Percentiles rank a stretch among this genome's conserved stretches.
phyloP scores from a whole-genome alignment of 192 early-diverging fungal species.

The Chytriomyces confervae region DNA sequence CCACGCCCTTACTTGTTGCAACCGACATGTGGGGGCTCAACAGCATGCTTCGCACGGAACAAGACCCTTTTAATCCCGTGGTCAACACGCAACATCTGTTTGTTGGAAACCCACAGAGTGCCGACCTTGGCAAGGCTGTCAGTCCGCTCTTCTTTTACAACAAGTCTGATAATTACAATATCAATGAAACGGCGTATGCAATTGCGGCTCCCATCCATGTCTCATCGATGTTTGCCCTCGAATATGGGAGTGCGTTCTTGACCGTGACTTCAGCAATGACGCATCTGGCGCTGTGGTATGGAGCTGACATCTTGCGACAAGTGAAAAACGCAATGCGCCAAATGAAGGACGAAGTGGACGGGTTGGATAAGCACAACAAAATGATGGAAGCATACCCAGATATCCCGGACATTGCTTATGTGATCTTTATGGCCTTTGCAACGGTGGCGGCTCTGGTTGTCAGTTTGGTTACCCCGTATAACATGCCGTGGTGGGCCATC shows the following conservation, averaged over 20 bases:
- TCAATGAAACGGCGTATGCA: slow-evolving; percentile 22
- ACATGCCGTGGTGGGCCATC: slow-evolving; percentile 38
- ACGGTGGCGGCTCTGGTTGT: slow-evolving; percentile 6
- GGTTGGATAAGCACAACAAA: slow-evolving; percentile 65
- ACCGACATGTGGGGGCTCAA: slow-evolving; percentile 31
- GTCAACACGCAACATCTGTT: background rate
- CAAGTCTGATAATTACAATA: slow-evolving; percentile 11
- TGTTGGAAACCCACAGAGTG: background rate
- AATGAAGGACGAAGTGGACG: slow-evolving; percentile 3
- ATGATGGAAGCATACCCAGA: slow-evolving; percentile 76
- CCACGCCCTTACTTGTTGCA: slow-evolving; percentile 31
- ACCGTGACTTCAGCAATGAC: slow-evolving; percentile 59
- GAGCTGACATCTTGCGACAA: slow-evolving; percentile 33
- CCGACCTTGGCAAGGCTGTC: slow-evolving; percentile 8
- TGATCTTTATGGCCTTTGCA: slow-evolving; percentile 47
- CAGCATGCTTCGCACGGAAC: background rate
- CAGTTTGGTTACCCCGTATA: slow-evolving; percentile 52
- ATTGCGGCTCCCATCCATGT: slow-evolving; percentile 12
- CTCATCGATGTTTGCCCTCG: slow-evolving; percentile 30
- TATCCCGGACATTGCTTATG: slow-evolving; percentile 68
- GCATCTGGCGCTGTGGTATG: slow-evolving; percentile 67
- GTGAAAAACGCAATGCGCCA: slow-evolving; percentile 2
- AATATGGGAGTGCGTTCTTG: slow-evolving; percentile 43
- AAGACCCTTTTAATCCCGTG: background rate
- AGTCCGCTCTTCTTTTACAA: slow-evolving; percentile 20